These are phyloP conservation scores for Colletotrichum ledebouriae DNA, from an alignment of 2,329 filamentous ascomycete species.

Conservation along the genomic window DNA sequence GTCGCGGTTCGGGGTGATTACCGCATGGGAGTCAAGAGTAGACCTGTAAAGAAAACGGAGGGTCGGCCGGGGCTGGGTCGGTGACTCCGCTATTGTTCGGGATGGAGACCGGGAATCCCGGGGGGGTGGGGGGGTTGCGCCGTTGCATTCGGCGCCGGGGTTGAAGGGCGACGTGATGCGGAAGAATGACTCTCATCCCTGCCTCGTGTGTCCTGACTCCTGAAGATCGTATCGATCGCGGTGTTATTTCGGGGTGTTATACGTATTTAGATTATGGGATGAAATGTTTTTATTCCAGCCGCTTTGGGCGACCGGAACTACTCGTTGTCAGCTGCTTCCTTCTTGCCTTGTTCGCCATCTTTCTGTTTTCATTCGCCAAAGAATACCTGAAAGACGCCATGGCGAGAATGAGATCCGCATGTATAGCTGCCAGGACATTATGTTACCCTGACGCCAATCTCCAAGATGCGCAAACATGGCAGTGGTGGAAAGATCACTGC, in stretches of 20 bases:
- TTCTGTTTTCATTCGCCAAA: too few relatives aligned
- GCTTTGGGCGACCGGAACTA: background rate
- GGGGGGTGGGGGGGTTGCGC: slow-evolving; percentile 5
- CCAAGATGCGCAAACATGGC: too few relatives aligned
- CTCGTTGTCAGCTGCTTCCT: too few relatives aligned
- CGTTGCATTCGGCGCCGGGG: background rate
- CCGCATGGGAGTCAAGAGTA: background rate
- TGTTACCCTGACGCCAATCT: too few relatives aligned
- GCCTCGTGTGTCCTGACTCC: background rate
- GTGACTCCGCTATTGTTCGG: slow-evolving; percentile 23
- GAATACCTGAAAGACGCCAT: too few relatives aligned
- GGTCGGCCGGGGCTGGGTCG: slow-evolving; percentile 16
- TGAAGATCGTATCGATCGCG: slow-evolving; percentile 1
- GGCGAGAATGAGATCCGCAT: too few relatives aligned
- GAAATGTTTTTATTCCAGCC: slow-evolving; percentile 5
- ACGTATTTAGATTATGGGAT: background rate
- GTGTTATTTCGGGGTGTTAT: slow-evolving; percentile 6
- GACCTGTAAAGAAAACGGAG: too few relatives aligned
- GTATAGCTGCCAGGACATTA: too few relatives aligned
- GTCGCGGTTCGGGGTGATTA: background rate
- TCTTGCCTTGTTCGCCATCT: too few relatives aligned
- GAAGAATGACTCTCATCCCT: slow-evolving; percentile 32
- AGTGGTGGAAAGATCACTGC: too few relatives aligned
- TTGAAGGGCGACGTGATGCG: slow-evolving; percentile 5
- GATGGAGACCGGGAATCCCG: background rate